Base-by-base conservation (phyloP, 345 rosid genomes). In the Geranium rotundifolium region DNA sequence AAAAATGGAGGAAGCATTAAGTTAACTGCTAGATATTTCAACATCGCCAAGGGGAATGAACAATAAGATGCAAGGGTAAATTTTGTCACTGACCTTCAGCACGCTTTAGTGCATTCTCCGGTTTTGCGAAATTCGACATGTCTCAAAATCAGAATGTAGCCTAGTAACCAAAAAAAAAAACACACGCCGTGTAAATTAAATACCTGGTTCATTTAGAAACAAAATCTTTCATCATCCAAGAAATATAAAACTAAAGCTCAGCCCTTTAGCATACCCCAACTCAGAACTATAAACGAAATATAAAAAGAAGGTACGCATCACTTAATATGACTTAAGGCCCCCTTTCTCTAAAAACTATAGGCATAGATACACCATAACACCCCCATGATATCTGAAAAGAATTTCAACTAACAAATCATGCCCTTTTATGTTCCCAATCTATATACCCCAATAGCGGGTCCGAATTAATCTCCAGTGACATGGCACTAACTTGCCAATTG, bases 41-140 rank as follows among this genome's bases (percentile, higher is more conserved):
- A 10, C 27, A 37, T 37, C 19, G 4, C 17, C 8, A 62, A 19
- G 20, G 19, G 39, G 19, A 13, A 54, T 17, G 17, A 23, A 19
- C 56, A 59, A 13, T 46, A 46, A 39, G 52, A 14, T 17, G 37
- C 15, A 1, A 50, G 7, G 15, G 18, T 30, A 54, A 39, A 4
- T 17, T 16, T 10, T 3, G 58, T 34, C 4, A 61, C 80, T 74
- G 58, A 88, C 97, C 96, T 82, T 91, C 96, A 37, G 96, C 98
- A 60, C 96, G 90, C 83, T 89, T 89, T 59, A 91, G 62, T 1
- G 98, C 98, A 55, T 89, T 89, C 80, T 91, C 95, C 0, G 96
- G 95, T 70, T 91, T 91, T 60, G 87, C 84, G 69, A 79, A 91
- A 49, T 73, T 82, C 70, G 87, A 69, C 98, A 91, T 91, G 66